A percentile compares a stretch with the other conserved stretches of the same genome.
These are phyloP conservation scores for Prunus fruticosa DNA, from an alignment of 306 rosid species.

Conservation along the genomic window DNA sequence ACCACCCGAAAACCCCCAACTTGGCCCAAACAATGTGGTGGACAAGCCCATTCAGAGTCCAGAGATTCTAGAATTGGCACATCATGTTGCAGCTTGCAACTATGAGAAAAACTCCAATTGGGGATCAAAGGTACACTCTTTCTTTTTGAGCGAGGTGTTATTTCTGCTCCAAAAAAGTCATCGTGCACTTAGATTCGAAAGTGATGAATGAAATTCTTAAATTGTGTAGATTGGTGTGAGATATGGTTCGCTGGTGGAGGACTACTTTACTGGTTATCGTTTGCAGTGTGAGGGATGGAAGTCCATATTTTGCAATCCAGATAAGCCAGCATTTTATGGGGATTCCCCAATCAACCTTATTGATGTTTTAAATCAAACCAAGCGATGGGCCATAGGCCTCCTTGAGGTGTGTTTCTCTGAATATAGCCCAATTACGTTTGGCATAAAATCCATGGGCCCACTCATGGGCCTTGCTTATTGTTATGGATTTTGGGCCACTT, in stretches of 20 bases:
- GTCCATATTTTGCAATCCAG: slow-evolving; percentile 33
- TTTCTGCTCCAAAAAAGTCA: not conserved
- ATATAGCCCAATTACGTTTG: slow-evolving; percentile 24
- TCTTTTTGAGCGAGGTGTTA: not conserved
- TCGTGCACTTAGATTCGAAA: not conserved
- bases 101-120: slow-evolving; percentile 33
- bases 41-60: slow-evolving; percentile 20
- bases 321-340: slow-evolving; percentile 35
- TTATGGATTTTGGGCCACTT: slow-evolving; percentile 18
- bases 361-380: slow-evolving; percentile 30
- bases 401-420: slow-evolving; percentile 28
- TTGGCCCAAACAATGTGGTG: slow-evolving; percentile 23
- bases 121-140: slow-evolving; percentile 37
- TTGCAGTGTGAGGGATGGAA: slow-evolving; percentile 41
- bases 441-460: slow-evolving; percentile 16
- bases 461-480: slow-evolving; percentile 36
- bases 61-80: slow-evolving; percentile 21
- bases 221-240: slow-evolving; percentile 30
- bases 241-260: slow-evolving; percentile 44
- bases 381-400: slow-evolving; percentile 35
- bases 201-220: not conserved
- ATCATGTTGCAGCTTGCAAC: slow-evolving; percentile 28
- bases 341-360: slow-evolving; percentile 37
- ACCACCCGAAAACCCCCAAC: slow-evolving; percentile 12
- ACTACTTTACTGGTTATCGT: slow-evolving; percentile 21